Evolutionary conservation across 2,329 filamentous ascomycete species (phyloP), one percentile per base, ranked within the genome.

Genomic region (Colletotrichum sp.): DNA sequence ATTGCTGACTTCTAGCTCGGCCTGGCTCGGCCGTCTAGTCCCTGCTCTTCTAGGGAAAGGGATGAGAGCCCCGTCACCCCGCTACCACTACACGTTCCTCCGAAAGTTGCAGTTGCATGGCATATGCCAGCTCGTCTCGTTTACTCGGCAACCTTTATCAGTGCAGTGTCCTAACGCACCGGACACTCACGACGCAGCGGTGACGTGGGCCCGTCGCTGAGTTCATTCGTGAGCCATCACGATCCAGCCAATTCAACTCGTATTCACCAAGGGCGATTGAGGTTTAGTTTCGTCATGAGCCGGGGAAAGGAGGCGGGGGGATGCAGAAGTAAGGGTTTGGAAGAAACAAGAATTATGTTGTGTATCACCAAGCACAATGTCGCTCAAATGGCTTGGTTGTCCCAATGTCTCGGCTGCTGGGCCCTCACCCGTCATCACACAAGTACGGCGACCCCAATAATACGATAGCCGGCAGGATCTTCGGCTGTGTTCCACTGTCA

Each of bases 341-440:
- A 63, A 24, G 26, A 48, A 71, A 55, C 30, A 24, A 32, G 66
- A 52, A 13, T 16, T 16, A 21, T 18, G 61, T 9, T 32, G 62
- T 36, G 38, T 67, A 21, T 55, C 24, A 66, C 72, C 36, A 38
- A 16, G 61, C 58, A 61, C 68, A 55, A 38, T 38, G 34, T 71
- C 59, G 30, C 36, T 52, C 28, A 65, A 65, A 16, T 24, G 61
- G 28, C 52, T 48, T 21, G 56, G 43, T 56, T 30, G 68, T 55
- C 24, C 43, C 67, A 71, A 66, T 74, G 68, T 74, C 72, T 71
- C 38, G 69, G 72, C 24, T 67, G 69, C 52, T 34, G 21, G 55
- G 48, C 55, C 14, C 34, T 59, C 55, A 38, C 30, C 73, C 55
- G 36, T 62, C 34, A 43, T 55, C 38, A 36, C 26, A 52, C 52